phyloP scores from a whole-genome alignment of 306 rosid species.

The Oemleria cerasiformis region DNA sequence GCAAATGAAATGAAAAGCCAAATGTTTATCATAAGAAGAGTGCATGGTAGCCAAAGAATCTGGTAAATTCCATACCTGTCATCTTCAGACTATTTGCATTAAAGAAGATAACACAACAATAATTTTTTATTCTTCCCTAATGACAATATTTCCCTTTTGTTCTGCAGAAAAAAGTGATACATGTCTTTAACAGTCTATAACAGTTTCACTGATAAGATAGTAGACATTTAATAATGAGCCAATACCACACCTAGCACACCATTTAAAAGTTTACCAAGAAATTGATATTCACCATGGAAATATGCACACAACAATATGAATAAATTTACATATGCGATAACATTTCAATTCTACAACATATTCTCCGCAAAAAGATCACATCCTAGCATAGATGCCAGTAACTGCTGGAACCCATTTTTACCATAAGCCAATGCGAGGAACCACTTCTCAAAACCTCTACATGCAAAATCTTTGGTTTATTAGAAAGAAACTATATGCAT shows the following conservation, averaged over 20 bases:
- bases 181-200: not conserved
- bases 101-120: not conserved
- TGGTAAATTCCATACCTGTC: not conserved
- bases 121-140: not conserved
- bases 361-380: not conserved
- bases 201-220: not conserved
- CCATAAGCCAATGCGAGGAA: conserved; percentile 1
- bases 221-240: not conserved
- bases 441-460: not conserved
- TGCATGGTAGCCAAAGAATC: not conserved
- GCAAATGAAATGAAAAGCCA: not conserved
- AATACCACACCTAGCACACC: not conserved
- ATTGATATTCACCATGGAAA: not conserved
- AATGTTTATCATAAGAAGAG: not conserved
- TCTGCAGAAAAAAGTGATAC: not conserved
- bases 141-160: not conserved
- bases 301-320: not conserved
- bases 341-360: not conserved
- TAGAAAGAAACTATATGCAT: not conserved
- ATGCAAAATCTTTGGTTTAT: not conserved
- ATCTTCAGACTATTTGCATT: not conserved
- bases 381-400: too few relatives aligned
- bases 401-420: not conserved
- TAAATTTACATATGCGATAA: not conserved
- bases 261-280: not conserved